Evolutionary conservation across 495 filamentous ascomycete species (phyloP), one percentile per base, ranked within the genome.

Genomic region (Penicillium ochrochloron): DNA sequence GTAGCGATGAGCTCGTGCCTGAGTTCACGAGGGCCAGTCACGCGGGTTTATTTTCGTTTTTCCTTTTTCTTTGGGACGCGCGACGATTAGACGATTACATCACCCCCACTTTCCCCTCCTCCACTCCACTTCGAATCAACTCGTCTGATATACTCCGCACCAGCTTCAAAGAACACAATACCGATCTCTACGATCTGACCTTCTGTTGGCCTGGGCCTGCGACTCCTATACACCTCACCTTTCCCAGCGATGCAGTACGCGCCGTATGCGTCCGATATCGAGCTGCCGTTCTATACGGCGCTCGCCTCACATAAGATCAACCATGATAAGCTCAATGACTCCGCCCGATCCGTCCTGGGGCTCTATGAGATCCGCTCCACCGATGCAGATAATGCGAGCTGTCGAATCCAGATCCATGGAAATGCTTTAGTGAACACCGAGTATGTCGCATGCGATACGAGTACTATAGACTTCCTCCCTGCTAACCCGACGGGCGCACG

Each of bases 271-370:
- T 97, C 94, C 31, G 93, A 97, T 77, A 92, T 98, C 66, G 95
- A 99, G 71, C 82, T 97, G 25, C 92, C 92, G 23, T 99, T 99
- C 75, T 98, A 97, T 72, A 90, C 90, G 41, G 87, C 92, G 41
- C 85, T 99, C 27, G 93, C 94, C 51, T 86, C 88, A 10, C 90
- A 87, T 56, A 99, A 99, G 76, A 91, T 99, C 70, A 92, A 99
- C 70, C 89, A 96, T 85, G 95, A 97, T 78, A 96, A 91, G 80
- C 90, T 99, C 44, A 90, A 97, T 76, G 93, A 95, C 69, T 95
- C 95, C 17, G 90, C 93, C 23, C 90, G 94, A 35, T 86, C 86
- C 59, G 82, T 98, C 0, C 78, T 96, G n/a, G 95, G 95, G 17
- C 79, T 97, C 31, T 98, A 99, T 74, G 92, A 97, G 75, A 86